Evolutionary conservation across 2,329 filamentous ascomycete species (phyloP).

Genomic region (Aspergillus luchuensis): DNA sequence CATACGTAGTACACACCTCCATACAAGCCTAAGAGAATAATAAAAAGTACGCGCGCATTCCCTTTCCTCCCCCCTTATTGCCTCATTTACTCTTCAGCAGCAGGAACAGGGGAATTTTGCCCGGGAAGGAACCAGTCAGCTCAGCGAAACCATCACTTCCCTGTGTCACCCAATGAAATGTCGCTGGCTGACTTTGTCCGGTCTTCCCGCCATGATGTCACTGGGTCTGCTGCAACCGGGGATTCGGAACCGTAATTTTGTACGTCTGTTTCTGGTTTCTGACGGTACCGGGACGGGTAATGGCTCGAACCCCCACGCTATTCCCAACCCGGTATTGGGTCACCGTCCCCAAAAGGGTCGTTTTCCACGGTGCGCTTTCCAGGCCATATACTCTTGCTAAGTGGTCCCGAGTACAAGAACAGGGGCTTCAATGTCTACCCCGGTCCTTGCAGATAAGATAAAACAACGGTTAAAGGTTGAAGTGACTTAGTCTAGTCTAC

Average conservation of each 20-base stretch:
- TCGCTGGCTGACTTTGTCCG: background rate
- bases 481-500: background rate
- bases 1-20: slow-evolving; percentile 2
- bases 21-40: background rate
- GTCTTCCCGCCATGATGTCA: slow-evolving; percentile 16
- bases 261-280: background rate
- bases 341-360: background rate
- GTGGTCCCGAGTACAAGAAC: background rate
- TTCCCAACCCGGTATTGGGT: background rate
- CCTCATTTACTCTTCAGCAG: background rate
- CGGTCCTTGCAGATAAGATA: background rate
- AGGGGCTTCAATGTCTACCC: background rate
- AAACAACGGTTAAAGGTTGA: background rate
- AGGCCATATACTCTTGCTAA: background rate
- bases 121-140: background rate
- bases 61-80: background rate
- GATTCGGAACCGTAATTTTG: slow-evolving; percentile 4
- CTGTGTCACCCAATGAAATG: background rate
- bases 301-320: slow-evolving; percentile 13
- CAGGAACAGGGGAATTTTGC: background rate
- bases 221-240: background rate
- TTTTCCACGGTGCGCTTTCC: slow-evolving; percentile 5
- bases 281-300: slow-evolving; percentile 1
- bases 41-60: background rate
- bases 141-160: background rate